Base-by-base conservation (phyloP, 768 basidiomycete species). In the button mushroom (Agaricus bisporus) region DNA sequence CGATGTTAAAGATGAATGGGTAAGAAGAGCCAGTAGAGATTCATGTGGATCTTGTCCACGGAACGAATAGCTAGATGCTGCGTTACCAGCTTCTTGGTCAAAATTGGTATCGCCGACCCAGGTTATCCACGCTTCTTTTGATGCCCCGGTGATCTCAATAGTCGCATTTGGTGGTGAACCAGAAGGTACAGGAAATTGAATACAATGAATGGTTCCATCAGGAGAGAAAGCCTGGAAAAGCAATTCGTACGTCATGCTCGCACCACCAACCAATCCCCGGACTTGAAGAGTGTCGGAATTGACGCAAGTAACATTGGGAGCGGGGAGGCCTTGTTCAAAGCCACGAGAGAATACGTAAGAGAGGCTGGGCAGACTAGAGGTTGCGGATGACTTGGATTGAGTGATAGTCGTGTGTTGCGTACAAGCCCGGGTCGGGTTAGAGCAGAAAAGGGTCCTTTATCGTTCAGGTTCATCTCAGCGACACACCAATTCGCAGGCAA, bases 101-200 rank as follows among this genome's bases (percentile, higher is more conserved):
- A 83, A 89, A 44, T 88, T 76, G 14, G 88, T 89, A 26, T 75
- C 85, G n/a, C 86, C 87, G 15, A 82, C 78, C 85, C 86, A 88
- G 6, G 80, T 78, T 58, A 88, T 66, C 83, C 81, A 86, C 0
- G 81, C 73, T 54, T 83, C 81, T 1, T 69, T 68, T 25, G 77
- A 70, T 17, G 70, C 65, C 1, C 64, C 58, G 6, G 62, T 64
- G 12, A 88, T 71, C 29, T 66, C 66, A 18, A 88, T 67, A 47
- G 72, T 72, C 22, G 71, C 73, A 50, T 81, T 81, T 7, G 69
- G 66, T 4, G 71, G 63, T 28, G 60, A 39, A 9, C 69, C 68
- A 15, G 48, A 65, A 1, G 65, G 38, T 17, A 68, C 67, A 3
- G 70, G 67, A 38, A 62, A 54, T 54, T 70, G 68, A 14, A 65